Conservation (phyloP, 2,329 filamentous ascomycete species). For the Sarocladium brachiariae region DNA sequence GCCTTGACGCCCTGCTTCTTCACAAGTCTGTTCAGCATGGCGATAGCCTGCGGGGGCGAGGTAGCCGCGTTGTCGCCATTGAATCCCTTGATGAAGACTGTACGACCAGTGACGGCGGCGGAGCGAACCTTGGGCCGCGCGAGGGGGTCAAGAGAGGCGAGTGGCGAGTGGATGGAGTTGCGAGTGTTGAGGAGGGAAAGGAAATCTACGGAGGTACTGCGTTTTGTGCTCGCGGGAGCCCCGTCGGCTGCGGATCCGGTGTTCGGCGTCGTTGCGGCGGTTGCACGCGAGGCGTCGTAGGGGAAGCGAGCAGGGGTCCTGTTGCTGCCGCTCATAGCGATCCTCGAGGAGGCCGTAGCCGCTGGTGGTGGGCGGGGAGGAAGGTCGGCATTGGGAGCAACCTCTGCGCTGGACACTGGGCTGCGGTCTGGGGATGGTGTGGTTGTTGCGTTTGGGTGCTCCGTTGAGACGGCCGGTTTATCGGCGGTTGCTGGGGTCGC, state of each 20-base stretch:
- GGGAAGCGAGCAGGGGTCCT: constrained; percentile 10
- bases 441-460: constrained; percentile 9
- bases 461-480: constrained; percentile 11
- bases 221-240: constrained; percentile 12
- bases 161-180: constrained; percentile 25
- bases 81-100: constrained; percentile 28
- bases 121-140: constrained; percentile 32
- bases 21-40: constrained; percentile 31
- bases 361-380: constrained; percentile 15
- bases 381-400: constrained; percentile 14
- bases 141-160: constrained; percentile 33
- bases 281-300: constrained; percentile 18
- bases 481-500: constrained; percentile 12
- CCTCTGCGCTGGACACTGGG: constrained; percentile 9
- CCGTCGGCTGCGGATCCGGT: neutral
- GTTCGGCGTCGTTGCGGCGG: neutral
- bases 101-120: constrained; percentile 31
- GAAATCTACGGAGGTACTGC: constrained; percentile 22
- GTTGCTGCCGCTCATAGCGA: no score
- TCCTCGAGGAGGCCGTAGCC: neutral
- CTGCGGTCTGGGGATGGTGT: constrained; percentile 6
- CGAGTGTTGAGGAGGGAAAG: constrained; percentile 26
- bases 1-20: constrained; percentile 48
- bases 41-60: constrained; percentile 39
- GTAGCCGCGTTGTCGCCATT: constrained; percentile 18